These are phyloP conservation scores for Passiflora organensis DNA, from an alignment of 345 rosid genomes.

Conservation along the genomic window DNA sequence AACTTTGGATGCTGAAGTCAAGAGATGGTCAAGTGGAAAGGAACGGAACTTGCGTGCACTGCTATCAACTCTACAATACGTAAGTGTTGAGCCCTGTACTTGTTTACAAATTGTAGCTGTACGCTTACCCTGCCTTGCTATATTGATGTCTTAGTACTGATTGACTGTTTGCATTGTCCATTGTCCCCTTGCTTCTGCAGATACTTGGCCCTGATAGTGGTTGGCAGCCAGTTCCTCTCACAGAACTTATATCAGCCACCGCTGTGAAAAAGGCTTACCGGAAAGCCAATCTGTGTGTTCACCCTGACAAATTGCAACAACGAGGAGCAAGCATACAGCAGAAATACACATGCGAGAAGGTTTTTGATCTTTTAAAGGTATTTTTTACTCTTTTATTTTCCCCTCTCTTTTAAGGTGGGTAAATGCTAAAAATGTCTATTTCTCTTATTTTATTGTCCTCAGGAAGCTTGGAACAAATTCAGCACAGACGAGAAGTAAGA, in stretches of 20 bases:
- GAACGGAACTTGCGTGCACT: constrained; percentile 83
- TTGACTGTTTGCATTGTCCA: too few species aligned
- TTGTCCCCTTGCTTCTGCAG: constrained; percentile 32
- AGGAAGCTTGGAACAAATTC: constrained; percentile 33
- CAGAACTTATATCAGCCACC: constrained; percentile 58
- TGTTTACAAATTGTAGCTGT: neutral
- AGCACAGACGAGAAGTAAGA: constrained; percentile 20
- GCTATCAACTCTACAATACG: constrained; percentile 91
- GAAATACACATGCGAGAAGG: constrained; percentile 87
- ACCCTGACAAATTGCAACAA: constrained; percentile 95
- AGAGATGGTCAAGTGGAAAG: constrained; percentile 91
- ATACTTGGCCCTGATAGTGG: constrained; percentile 90
- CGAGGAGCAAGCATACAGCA: constrained; percentile 90
- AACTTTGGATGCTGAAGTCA: constrained; percentile 77
- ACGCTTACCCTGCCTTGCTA: too few species aligned
- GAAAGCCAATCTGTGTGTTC: constrained; percentile 85
- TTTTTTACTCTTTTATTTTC: neutral
- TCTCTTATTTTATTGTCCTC: neutral
- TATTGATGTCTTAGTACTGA: too few species aligned
- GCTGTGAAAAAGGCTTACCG: constrained; percentile 90
- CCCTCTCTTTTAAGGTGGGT: neutral
- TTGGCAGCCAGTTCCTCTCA: constrained; percentile 80
- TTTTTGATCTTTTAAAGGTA: constrained; percentile 93
- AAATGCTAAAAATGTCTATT: neutral
- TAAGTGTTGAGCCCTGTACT: constrained; percentile 26